Base-by-base conservation (phyloP, 441 rosid species). In the Euphorbia celastroides region DNA sequence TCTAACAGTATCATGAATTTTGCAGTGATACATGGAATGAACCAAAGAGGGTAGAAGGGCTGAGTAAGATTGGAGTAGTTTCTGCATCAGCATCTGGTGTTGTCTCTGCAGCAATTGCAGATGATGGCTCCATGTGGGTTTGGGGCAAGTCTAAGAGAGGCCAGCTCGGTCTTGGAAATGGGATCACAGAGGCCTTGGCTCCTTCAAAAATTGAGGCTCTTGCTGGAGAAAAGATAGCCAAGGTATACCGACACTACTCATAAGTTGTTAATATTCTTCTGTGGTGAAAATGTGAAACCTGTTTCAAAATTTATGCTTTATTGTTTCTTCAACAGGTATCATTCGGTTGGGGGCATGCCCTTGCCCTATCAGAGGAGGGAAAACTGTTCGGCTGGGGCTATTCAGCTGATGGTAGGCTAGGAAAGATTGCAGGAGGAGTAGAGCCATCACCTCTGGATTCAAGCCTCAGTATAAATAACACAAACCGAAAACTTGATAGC, bases 61-160 rank as follows among this genome's bases (percentile, higher is more conserved):
- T 89, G 72, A 85, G 78, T 72, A 56, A 70, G 27, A 88, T 88
- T 51, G 81, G 48, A 36, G 91, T 84, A 50, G 25, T 77, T 38
- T 66, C 80, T 19, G 88, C 91, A 25, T 92, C 74, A 81, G 97
- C 97, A n/a, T 92, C 98, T 58, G 98, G 94, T 38, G 98, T 91
- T 59, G 66, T 88, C 59, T 91, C 99, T 62, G 84, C 94, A 0
- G 96, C 87, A 52, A 78, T 89, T 23, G 96, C 84, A 67, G 79
- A 80, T 46, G 91, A 92, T 66, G 94, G 96, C 31, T 89, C 96
- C 28, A 70, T 94, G 78, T 94, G 98, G 97, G 90, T 88, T 16
- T 94, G 97, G 98, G 99, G 98, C 8, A 88, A 75, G 76, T 94
- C 99, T 42, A 94, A 88, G 83, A 84, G 98, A 13, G 99, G 99